Percentiles rank a stretch among this genome's conserved stretches.
Evolutionary conservation across 202 grass and related monocot species (phyloP).

Genomic region (Panicum hallii): DNA sequence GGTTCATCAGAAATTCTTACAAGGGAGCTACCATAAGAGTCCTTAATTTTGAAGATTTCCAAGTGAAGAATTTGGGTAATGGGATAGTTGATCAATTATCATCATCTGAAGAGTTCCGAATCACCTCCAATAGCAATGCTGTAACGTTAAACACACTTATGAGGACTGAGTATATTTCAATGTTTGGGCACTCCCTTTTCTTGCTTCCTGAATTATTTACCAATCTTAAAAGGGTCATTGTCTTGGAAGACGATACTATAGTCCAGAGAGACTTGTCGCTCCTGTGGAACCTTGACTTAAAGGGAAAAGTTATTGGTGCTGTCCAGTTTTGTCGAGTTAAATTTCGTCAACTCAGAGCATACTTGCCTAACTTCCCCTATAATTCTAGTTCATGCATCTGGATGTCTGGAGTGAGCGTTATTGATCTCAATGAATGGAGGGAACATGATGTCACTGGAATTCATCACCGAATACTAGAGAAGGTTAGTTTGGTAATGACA

Average conservation of each 20-base stretch:
- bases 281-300: slow-evolving; percentile 73
- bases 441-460: slow-evolving; percentile 52
- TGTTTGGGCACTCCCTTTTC: slow-evolving; percentile 76
- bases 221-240: slow-evolving; percentile 63
- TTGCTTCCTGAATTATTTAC: slow-evolving; percentile 63
- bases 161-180: slow-evolving; percentile 69
- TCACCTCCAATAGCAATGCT: slow-evolving; percentile 44
- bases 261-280: slow-evolving; percentile 71
- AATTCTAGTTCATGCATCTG: slow-evolving; percentile 64
- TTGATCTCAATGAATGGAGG: slow-evolving; percentile 81
- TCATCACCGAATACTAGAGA: slow-evolving; percentile 53
- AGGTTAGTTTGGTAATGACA: slow-evolving; percentile 46
- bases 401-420: slow-evolving; percentile 72
- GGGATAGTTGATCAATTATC: slow-evolving; percentile 50
- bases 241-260: slow-evolving; percentile 81
- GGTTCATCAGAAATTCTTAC: slow-evolving; percentile 73
- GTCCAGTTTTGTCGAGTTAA: slow-evolving; percentile 61
- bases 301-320: slow-evolving; percentile 71
- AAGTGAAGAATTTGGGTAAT: slow-evolving; percentile 33
- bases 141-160: slow-evolving; percentile 11
- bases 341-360: slow-evolving; percentile 56
- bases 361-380: slow-evolving; percentile 50
- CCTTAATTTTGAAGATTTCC: slow-evolving; percentile 64
- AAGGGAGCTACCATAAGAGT: slow-evolving; percentile 59
- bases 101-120: slow-evolving; percentile 64